Conservation (phyloP, 2,329 filamentous ascomycete species). For the Daldinia eschscholtzii region DNA sequence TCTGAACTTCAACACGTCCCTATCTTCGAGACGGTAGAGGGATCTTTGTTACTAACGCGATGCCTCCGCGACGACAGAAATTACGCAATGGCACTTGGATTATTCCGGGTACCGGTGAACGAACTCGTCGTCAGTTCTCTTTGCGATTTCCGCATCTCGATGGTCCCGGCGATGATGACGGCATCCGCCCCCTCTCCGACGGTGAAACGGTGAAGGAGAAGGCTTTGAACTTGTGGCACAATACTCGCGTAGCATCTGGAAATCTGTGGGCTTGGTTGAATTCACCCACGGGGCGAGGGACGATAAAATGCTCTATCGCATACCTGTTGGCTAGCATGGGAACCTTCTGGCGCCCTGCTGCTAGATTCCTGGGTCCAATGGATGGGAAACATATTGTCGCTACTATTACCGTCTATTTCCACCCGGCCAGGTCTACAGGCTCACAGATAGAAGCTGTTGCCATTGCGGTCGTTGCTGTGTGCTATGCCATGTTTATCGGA, state of each 20-base stretch:
- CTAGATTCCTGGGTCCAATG: conserved; percentile 80
- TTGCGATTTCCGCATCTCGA: conserved; percentile 67
- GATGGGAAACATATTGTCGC: conserved; percentile 96
- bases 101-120: conserved; percentile 86
- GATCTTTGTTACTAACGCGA: conserved; percentile 58
- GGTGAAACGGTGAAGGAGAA: conserved; percentile 55
- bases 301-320: conserved; percentile 91
- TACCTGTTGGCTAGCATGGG: conserved; percentile 89
- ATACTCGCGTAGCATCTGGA: conserved; percentile 55
- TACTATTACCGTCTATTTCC: conserved; percentile 94
- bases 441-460: conserved; percentile 90
- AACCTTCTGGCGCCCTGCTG: conserved; percentile 82
- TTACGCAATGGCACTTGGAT: conserved; percentile 89
- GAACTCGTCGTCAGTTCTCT: conserved; percentile 82
- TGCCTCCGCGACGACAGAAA: conserved; percentile 70
- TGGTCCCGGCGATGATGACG: conserved; percentile 52
- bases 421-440: conserved; percentile 86
- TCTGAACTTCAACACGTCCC: conserved; percentile 12
- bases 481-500: conserved; percentile 81
- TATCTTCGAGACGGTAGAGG: conserved; percentile 38
- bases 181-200: conserved; percentile 53
- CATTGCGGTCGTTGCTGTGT: conserved; percentile 80
- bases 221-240: conserved; percentile 53
- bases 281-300: conserved; percentile 80
- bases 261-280: conserved; percentile 70